Conservation (phyloP, 441 rosid genomes). For the Pelargonium australe region DNA sequence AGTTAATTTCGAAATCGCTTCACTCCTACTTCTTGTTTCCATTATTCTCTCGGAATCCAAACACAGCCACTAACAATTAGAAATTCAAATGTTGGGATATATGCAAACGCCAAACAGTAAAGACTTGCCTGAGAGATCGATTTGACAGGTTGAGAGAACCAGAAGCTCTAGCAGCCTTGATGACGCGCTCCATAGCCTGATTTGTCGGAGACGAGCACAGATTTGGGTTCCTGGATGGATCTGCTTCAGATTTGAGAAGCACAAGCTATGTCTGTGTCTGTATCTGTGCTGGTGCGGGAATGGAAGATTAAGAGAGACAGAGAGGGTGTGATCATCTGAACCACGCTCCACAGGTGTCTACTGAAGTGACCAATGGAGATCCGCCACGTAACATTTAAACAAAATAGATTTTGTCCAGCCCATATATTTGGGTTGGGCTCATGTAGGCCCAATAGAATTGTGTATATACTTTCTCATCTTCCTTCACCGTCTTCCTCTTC, state of each 20-base stretch:
- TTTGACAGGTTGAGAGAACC: slow-evolving; percentile 92
- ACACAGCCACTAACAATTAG: neutral
- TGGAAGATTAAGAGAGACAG: neutral
- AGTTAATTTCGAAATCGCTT: neutral
- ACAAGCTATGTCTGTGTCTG: neutral
- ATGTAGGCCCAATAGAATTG: neutral
- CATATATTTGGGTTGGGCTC: neutral
- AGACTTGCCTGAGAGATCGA: slow-evolving; percentile 67
- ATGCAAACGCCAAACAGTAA: neutral
- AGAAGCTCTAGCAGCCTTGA: slow-evolving; percentile 74
- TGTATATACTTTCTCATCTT: neutral
- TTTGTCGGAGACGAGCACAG: slow-evolving; percentile 1
- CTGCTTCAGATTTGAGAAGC: neutral
- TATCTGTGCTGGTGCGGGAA: neutral
- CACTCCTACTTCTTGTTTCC: neutral
- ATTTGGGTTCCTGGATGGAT: neutral
- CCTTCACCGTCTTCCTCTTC: neutral
- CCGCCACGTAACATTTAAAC: too few species aligned
- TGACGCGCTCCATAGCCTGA: slow-evolving; percentile 60
- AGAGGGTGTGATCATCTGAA: neutral
- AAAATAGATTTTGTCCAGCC: too few species aligned
- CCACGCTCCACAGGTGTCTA: too few species aligned
- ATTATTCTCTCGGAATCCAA: neutral
- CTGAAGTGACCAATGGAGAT: too few species aligned
- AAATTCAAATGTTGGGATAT: neutral